Conservation (phyloP, 768 basidiomycete genomes). For the Polyporus arcularius region DNA sequence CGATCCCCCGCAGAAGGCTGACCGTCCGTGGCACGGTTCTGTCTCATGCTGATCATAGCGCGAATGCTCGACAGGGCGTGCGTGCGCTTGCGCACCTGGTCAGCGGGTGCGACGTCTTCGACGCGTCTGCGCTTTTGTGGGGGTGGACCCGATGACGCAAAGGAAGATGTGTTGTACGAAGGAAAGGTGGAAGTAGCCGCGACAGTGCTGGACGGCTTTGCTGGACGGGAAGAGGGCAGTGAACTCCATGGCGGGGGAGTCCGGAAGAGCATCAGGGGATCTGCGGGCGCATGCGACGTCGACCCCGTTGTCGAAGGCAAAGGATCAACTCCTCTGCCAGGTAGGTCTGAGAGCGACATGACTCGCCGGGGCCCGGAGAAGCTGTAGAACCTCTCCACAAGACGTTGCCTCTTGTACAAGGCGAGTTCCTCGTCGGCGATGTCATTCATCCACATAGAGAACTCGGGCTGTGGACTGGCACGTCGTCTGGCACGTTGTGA, state of each 20-base stretch:
- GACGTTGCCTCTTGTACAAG: not conserved
- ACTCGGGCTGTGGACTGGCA: no score
- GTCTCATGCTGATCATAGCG: constrained; percentile 11
- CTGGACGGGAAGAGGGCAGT: constrained; percentile 5
- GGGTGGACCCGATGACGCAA: not conserved
- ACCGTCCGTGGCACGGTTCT: not conserved
- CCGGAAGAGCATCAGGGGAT: constrained; percentile 23
- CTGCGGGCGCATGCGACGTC: not conserved
- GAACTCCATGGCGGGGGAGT: constrained; percentile 25
- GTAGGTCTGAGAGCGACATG: not conserved
- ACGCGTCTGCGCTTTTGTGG: not conserved
- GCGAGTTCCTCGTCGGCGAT: constrained; percentile 3
- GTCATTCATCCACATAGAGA: not conserved
- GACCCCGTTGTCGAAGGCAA: not conserved
- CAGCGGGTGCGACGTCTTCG: constrained; percentile 1
- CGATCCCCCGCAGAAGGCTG: not conserved
- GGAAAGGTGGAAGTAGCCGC: not conserved
- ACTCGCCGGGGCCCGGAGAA: not conserved
- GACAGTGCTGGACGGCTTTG: not conserved
- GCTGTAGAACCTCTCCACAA: constrained; percentile 5
- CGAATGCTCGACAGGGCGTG: constrained; percentile 13
- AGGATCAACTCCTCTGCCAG: not conserved
- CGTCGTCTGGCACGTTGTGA: no score
- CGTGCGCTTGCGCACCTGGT: constrained; percentile 13
- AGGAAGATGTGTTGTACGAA: not conserved